Evolutionary conservation across 2,329 filamentous ascomycete species (phyloP).

Genomic region (Neodidymelliopsis sp.): DNA sequence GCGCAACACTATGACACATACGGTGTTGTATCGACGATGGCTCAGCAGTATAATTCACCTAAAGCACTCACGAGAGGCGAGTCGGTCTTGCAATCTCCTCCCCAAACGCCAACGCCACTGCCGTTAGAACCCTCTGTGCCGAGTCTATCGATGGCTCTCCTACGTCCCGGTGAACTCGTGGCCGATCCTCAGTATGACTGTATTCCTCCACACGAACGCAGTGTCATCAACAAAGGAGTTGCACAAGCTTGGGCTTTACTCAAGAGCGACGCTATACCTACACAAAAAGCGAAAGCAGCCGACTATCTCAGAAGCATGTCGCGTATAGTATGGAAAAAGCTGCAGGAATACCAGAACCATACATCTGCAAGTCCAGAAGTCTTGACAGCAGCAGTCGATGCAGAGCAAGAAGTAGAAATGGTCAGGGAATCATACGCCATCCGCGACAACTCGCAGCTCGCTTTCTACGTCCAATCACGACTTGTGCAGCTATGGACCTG

Average conservation of each 20-base stretch:
- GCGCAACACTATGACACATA: neutral
- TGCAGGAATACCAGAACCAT: neutral
- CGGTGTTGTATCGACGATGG: neutral
- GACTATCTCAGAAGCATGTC: neutral
- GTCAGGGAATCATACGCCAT: neutral
- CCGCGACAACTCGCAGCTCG: neutral
- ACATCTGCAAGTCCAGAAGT: neutral
- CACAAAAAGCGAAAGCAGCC: slow-evolving; percentile 1
- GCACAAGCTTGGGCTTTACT: slow-evolving; percentile 3
- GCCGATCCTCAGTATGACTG: neutral
- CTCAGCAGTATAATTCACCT: neutral
- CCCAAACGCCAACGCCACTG: neutral
- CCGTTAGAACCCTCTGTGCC: neutral
- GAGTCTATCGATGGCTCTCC: neutral
- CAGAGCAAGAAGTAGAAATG: neutral
- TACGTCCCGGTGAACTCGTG: slow-evolving; percentile 6
- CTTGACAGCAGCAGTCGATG: neutral
- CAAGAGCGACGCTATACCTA: neutral
- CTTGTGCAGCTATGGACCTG: slow-evolving; percentile 4
- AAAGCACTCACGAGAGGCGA: neutral
- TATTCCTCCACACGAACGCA: neutral
- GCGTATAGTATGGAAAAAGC: neutral
- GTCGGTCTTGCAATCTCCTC: neutral
- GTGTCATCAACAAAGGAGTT: neutral
- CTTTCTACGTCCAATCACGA: neutral